These are phyloP conservation scores for Metschnikowia borealis DNA, from an alignment of 805 yeast species.

Conservation along the genomic window DNA sequence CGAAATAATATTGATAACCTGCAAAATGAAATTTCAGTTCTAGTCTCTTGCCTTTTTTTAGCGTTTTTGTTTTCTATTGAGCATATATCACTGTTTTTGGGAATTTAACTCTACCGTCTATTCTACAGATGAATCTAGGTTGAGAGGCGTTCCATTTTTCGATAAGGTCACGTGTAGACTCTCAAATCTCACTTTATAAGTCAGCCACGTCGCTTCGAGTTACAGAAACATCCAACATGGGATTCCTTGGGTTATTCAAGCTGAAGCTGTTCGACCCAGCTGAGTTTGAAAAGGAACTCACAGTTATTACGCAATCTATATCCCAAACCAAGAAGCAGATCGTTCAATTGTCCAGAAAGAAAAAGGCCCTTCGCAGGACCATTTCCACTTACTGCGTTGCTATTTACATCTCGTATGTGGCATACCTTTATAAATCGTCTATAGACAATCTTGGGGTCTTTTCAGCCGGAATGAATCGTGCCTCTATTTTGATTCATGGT, in stretches of 20 bases:
- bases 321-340: constrained; percentile 23
- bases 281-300: constrained; percentile 41
- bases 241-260: constrained; percentile 15
- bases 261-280: constrained; percentile 37
- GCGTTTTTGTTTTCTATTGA: neutral
- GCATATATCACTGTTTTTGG: neutral
- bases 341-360: constrained; percentile 14
- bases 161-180: constrained; percentile 3
- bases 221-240: constrained; percentile 11
- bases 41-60: neutral
- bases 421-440: constrained; percentile 20
- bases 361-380: constrained; percentile 15
- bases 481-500: constrained; percentile 23
- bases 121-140: neutral
- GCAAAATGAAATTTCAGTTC: neutral
- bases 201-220: neutral
- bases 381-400: constrained; percentile 18
- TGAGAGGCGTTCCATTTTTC: neutral
- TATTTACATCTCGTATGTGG: constrained; percentile 23
- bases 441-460: constrained; percentile 9
- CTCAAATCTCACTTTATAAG: constrained; percentile 1
- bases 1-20: neutral
- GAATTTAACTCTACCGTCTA: neutral
- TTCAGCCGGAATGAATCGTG: constrained; percentile 15
- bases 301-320: constrained; percentile 34